phyloP scores from a whole-genome alignment of 345 rosid genomes.

The Fremontodendron californicum region DNA sequence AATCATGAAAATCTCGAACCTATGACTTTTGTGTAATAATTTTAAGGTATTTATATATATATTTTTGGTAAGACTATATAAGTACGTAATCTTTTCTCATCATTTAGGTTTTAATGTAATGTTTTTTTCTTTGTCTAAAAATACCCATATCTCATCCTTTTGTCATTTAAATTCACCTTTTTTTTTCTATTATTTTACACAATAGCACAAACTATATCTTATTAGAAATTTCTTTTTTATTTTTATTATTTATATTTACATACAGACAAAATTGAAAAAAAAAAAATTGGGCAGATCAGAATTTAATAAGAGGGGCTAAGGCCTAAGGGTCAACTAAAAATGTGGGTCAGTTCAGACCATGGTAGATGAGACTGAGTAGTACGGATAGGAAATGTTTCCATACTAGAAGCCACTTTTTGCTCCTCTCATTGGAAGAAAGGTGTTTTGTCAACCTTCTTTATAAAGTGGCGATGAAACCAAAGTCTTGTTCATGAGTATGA shows the following conservation, averaged over 20 bases:
- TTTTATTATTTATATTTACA: neutral
- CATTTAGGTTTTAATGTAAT: neutral
- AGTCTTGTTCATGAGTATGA: no score
- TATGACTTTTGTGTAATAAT: no score
- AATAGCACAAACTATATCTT: neutral
- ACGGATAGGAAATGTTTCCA: constrained; percentile 41
- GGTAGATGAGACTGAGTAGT: constrained; percentile 6
- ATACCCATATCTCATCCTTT: neutral
- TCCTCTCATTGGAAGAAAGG: constrained; percentile 26
- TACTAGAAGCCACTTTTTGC: constrained; percentile 37
- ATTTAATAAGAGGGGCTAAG: neutral
- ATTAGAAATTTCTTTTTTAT: neutral
- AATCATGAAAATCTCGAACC: no score
- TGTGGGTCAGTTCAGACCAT: neutral
- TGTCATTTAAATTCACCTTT: neutral
- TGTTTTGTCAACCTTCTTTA: constrained; percentile 45
- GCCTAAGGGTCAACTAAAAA: neutral
- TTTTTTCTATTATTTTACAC: neutral
- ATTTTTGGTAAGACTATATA: no score
- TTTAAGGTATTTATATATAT: no score
- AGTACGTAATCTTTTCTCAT: no score
- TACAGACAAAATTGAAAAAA: neutral
- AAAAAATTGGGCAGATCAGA: neutral
- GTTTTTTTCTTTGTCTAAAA: neutral
- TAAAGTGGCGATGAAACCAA: constrained; percentile 21